Conservation (phyloP, 2,329 filamentous ascomycete genomes). For the Aspergillus persii region DNA sequence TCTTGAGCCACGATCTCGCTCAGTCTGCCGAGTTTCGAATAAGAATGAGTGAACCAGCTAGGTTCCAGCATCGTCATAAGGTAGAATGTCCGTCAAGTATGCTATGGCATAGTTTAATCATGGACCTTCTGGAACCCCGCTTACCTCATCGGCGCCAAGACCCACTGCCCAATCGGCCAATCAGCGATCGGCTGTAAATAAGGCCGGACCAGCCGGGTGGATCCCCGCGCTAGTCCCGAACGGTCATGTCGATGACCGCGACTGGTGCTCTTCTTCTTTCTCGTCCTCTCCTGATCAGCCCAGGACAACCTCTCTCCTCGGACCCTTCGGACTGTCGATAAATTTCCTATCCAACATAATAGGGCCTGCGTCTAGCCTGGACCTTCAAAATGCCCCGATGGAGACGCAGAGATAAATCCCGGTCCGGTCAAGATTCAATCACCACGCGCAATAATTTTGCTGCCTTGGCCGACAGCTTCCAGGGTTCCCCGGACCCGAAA, state of each 20-base stretch:
- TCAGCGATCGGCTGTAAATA: background rate
- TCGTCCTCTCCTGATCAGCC: background rate
- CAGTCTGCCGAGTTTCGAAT: background rate
- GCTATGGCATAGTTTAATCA: background rate
- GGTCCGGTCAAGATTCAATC: slow-evolving; percentile 10
- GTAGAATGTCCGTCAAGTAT: background rate
- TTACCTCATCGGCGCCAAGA: background rate
- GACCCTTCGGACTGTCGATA: background rate
- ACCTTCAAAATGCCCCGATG: slow-evolving; percentile 19
- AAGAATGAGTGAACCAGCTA: background rate
- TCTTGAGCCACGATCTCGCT: background rate
- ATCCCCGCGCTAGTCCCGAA: background rate
- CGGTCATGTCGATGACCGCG: background rate
- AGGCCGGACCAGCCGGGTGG: background rate
- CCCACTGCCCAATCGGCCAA: background rate
- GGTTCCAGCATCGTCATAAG: background rate
- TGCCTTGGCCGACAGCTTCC: slow-evolving; percentile 4
- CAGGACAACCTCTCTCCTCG: background rate
- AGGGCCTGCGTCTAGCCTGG: background rate
- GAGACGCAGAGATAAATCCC: slow-evolving; percentile 20
- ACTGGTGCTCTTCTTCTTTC: background rate
- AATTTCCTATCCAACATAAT: background rate
- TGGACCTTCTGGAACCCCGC: background rate
- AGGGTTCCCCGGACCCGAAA: background rate
- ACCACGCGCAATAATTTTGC: slow-evolving; percentile 3